phyloP scores from a whole-genome alignment of 2,329 filamentous ascomycete genomes.

The Canariomyces notabilis region DNA sequence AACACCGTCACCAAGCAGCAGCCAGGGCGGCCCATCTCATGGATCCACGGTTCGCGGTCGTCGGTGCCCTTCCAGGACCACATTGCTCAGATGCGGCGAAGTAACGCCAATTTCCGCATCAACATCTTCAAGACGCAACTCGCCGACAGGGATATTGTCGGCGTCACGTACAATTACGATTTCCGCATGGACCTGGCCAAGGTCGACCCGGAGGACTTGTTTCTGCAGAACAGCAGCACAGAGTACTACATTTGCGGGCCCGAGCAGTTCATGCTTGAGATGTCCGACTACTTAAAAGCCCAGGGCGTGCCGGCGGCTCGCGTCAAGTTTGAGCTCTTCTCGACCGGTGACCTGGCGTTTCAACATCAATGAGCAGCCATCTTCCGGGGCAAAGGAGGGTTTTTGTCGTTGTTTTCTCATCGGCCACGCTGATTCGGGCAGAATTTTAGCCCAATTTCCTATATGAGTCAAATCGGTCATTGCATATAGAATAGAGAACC shows the following conservation, averaged over 20 bases:
- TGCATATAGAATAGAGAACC: not conserved
- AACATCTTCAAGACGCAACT: slow-evolving; percentile 48
- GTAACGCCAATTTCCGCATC: slow-evolving; percentile 33
- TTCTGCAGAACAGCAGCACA: slow-evolving; percentile 39
- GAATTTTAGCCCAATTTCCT: not conserved
- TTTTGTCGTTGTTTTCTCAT: too few species aligned
- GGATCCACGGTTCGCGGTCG: slow-evolving; percentile 53
- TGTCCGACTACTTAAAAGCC: slow-evolving; percentile 38
- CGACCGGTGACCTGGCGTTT: slow-evolving; percentile 38
- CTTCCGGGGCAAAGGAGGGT: too few species aligned
- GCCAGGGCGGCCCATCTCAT: slow-evolving; percentile 47
- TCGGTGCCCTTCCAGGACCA: slow-evolving; percentile 51
- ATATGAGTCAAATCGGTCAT: not conserved
- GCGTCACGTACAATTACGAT: slow-evolving; percentile 41
- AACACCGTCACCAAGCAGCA: slow-evolving; percentile 46
- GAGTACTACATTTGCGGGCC: slow-evolving; percentile 54
- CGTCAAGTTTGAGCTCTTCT: slow-evolving; percentile 44
- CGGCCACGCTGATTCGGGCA: too few species aligned
- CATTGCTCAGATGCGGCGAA: slow-evolving; percentile 39
- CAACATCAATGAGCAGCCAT: slow-evolving; percentile 16
- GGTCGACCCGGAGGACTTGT: slow-evolving; percentile 39
- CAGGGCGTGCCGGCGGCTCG: slow-evolving; percentile 36
- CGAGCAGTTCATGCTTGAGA: slow-evolving; percentile 50
- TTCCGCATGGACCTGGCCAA: slow-evolving; percentile 44
- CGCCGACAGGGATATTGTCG: slow-evolving; percentile 40